These are phyloP conservation scores for Tricholomella constricta DNA, from an alignment of 768 basidiomycete genomes.

Conservation along the genomic window DNA sequence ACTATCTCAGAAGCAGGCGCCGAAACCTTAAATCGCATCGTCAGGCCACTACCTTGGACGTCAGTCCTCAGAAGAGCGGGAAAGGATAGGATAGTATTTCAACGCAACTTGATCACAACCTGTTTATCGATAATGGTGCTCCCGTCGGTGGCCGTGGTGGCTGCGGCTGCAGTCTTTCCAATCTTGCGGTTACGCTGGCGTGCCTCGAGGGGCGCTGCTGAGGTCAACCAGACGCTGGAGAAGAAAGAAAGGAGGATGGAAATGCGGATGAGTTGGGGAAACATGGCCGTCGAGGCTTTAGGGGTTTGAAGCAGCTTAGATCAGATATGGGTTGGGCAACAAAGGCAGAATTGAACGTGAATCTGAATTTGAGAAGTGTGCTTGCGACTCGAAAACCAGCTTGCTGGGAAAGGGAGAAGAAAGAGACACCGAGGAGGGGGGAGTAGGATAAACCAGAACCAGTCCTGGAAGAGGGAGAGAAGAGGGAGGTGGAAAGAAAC, in stretches of 20 bases:
- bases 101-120: slow-evolving; percentile 30
- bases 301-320: neutral
- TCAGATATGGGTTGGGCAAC: neutral
- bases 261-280: neutral
- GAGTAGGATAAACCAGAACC: neutral
- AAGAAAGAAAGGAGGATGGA: slow-evolving; percentile 2
- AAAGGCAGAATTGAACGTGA: neutral
- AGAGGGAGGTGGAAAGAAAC: no score
- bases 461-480: neutral
- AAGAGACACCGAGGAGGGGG: neutral
- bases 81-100: no score
- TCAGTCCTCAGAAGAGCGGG: no score
- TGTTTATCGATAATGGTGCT: slow-evolving; percentile 28
- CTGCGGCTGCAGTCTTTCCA: slow-evolving; percentile 10
- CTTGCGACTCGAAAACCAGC: neutral
- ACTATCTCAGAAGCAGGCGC: slow-evolving; percentile 26
- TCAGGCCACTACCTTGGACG: slow-evolving; percentile 19
- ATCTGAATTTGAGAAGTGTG: neutral
- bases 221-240: neutral
- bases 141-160: slow-evolving; percentile 24
- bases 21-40: slow-evolving; percentile 30
- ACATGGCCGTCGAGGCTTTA: slow-evolving; percentile 8
- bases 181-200: slow-evolving; percentile 11
- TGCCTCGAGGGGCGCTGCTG: slow-evolving; percentile 8
- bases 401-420: slow-evolving; percentile 3